Conservation (phyloP, 305 asterid species). For the Ilex paraguariensis region DNA sequence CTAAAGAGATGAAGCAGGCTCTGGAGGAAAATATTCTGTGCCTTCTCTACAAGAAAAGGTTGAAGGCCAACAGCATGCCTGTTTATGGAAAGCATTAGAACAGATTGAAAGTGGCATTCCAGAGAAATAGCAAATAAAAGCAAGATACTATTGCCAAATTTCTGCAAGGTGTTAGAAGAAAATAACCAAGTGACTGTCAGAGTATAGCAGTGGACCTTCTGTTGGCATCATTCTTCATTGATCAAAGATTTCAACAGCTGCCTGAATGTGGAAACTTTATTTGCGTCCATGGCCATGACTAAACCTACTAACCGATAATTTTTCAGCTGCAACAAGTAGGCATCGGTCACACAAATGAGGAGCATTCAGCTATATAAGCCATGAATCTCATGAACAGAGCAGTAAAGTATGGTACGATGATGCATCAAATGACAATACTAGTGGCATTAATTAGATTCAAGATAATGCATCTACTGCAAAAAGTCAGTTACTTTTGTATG, state of each 20-base stretch:
- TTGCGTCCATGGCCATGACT: slow-evolving; percentile 77
- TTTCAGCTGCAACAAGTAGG: slow-evolving; percentile 49
- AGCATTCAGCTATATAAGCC: neutral
- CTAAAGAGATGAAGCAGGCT: too few species aligned
- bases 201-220: slow-evolving; percentile 16
- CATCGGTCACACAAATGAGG: neutral
- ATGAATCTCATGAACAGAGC: neutral
- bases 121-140: too few species aligned
- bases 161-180: too few species aligned
- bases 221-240: slow-evolving; percentile 29
- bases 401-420: too few species aligned
- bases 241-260: slow-evolving; percentile 54
- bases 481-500: neutral
- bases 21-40: too few species aligned
- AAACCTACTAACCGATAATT: slow-evolving; percentile 61
- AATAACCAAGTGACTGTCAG: neutral
- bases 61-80: too few species aligned
- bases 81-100: too few species aligned
- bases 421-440: too few species aligned
- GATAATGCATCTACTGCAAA: slow-evolving; percentile 2
- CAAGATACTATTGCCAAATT: too few species aligned
- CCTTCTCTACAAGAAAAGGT: too few species aligned
- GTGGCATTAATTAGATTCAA: neutral
- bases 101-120: too few species aligned
- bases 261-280: slow-evolving; percentile 48